A percentile compares a stretch with the other conserved stretches of the same genome.
phyloP scores from a whole-genome alignment of 1,139 yeast genomes.

The Yamadazyma conglobata region DNA sequence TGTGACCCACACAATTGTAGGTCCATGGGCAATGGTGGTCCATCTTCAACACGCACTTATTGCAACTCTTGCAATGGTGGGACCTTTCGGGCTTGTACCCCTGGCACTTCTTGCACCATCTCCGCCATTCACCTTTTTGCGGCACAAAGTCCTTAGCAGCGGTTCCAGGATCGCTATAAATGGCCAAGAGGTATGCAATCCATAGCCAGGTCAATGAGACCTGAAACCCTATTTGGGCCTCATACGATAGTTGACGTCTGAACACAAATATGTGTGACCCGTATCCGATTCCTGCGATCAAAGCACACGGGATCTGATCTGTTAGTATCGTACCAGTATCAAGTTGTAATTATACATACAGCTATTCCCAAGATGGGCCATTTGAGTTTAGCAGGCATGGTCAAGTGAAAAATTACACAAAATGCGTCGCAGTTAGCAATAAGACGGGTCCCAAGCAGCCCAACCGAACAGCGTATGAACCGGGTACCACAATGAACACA shows the following conservation, averaged over 20 bases:
- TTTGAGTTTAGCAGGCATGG: constrained; percentile 41
- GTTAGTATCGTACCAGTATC: no score
- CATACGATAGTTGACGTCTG: constrained; percentile 34
- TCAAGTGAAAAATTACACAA: constrained; percentile 4
- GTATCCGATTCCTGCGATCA: constrained; percentile 63
- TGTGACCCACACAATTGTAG: constrained; percentile 79
- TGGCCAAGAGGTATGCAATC: constrained; percentile 62
- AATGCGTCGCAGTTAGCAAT: constrained; percentile 7
- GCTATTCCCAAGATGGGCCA: constrained; percentile 54
- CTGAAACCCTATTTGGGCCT: constrained; percentile 49
- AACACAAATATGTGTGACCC: constrained; percentile 61
- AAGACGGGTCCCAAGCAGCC: neutral
- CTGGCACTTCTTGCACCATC: constrained; percentile 60
- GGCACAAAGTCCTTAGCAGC: constrained; percentile 38
- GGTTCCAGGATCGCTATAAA: constrained; percentile 61
- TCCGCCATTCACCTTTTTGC: constrained; percentile 28
- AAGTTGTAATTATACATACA: constrained; percentile 40
- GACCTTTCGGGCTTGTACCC: constrained; percentile 93
- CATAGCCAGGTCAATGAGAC: constrained; percentile 56
- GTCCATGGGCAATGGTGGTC: constrained; percentile 99
- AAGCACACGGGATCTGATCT: constrained; percentile 55
- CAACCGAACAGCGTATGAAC: no score
- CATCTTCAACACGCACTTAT: constrained; percentile 69
- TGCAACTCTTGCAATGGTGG: constrained; percentile 82
- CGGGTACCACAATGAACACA: no score